These are phyloP conservation scores for Allium sativum DNA, from an alignment of 106 monocot genomes.

Conservation along the genomic window DNA sequence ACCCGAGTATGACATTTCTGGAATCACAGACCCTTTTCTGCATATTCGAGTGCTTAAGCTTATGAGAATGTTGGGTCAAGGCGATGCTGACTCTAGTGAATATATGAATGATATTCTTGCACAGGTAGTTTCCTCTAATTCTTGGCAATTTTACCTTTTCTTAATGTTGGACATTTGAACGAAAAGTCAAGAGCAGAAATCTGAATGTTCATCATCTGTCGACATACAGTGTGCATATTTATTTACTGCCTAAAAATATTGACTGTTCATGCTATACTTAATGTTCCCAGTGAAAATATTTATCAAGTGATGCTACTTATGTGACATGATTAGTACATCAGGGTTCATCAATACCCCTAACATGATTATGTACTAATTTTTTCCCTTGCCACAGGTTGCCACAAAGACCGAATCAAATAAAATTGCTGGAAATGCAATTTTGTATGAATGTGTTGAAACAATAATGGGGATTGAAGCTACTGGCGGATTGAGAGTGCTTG, in stretches of 20 bases:
- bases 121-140: constrained; percentile 36
- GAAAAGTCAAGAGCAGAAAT: no score
- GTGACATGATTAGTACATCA: no score
- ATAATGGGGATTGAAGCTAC: constrained; percentile 99
- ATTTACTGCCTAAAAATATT: no score
- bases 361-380: neutral
- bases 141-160: neutral
- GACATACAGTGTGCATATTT: no score
- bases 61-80: constrained; percentile 69
- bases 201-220: no score
- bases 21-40: constrained; percentile 54
- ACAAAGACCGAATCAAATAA: constrained; percentile 97
- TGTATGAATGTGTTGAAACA: constrained; percentile 97
- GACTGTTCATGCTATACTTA: no score
- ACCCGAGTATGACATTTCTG: constrained; percentile 82
- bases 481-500: constrained; percentile 91
- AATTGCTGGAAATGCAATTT: constrained; percentile 98
- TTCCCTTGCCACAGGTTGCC: constrained; percentile 46
- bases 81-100: constrained; percentile 83
- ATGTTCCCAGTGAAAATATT: no score
- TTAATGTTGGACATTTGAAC: no score
- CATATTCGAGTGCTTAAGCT: constrained; percentile 69
- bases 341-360: neutral
- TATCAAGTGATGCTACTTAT: no score
- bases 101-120: constrained; percentile 94